A percentile compares a stretch with the other conserved stretches of the same genome.
phyloP scores from a whole-genome alignment of 805 yeast genomes.

The Metschnikowia proteae region DNA sequence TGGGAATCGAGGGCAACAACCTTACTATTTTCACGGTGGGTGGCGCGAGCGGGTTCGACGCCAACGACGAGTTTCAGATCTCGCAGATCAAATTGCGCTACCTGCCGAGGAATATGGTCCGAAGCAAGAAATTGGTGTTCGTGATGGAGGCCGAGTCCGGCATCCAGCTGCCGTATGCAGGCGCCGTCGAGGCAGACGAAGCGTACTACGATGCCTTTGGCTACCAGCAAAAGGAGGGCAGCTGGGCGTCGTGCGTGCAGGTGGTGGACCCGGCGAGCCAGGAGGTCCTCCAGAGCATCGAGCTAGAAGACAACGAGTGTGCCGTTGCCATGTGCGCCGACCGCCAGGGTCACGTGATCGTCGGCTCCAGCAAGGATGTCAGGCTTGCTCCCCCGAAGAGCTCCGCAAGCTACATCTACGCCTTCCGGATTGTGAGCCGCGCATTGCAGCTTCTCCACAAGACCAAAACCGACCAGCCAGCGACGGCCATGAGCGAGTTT shows the following conservation, averaged over 20 bases:
- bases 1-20: slow-evolving; percentile 53
- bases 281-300: slow-evolving; percentile 41
- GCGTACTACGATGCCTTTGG: slow-evolving; percentile 47
- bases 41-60: slow-evolving; percentile 25
- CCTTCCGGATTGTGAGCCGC: slow-evolving; percentile 34
- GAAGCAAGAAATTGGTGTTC: slow-evolving; percentile 27
- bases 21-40: slow-evolving; percentile 57
- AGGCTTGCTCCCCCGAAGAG: slow-evolving; percentile 25
- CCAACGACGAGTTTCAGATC: slow-evolving; percentile 25
- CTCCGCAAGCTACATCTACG: slow-evolving; percentile 29
- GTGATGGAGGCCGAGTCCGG: slow-evolving; percentile 46
- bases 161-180: slow-evolving; percentile 27
- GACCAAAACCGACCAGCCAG: slow-evolving; percentile 50
- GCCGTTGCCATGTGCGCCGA: slow-evolving; percentile 38
- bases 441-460: slow-evolving; percentile 51
- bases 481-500: slow-evolving; percentile 42
- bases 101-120: slow-evolving; percentile 46
- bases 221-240: slow-evolving; percentile 22
- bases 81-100: slow-evolving; percentile 42
- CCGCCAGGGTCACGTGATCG: slow-evolving; percentile 37
- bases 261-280: slow-evolving; percentile 35
- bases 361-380: slow-evolving; percentile 40
- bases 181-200: slow-evolving; percentile 20
- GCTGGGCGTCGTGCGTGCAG: slow-evolving; percentile 56
- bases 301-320: slow-evolving; percentile 41